Conservation (phyloP, 2,329 filamentous ascomycete species). For the Venturia carpophila region DNA sequence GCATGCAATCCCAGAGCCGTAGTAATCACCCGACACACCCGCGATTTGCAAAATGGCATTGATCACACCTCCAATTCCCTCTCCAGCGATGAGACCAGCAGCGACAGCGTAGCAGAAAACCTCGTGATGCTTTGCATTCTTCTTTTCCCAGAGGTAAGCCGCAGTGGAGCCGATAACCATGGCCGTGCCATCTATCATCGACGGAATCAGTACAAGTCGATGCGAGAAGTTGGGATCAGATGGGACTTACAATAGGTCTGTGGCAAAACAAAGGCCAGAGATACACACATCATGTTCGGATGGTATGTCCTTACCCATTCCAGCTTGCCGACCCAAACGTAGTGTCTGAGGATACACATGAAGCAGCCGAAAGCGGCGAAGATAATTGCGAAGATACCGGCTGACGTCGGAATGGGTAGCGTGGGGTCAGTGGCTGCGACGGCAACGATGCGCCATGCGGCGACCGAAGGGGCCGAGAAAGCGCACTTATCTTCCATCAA, state of each 20-base stretch:
- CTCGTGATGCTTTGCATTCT: constrained; percentile 46
- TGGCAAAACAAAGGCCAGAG: constrained; percentile 51
- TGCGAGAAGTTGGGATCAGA: not conserved
- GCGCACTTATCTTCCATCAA: constrained; percentile 42
- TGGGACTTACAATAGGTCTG: constrained; percentile 29
- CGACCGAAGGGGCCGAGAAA: constrained; percentile 56
- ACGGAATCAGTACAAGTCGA: not conserved
- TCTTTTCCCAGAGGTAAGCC: constrained; percentile 49
- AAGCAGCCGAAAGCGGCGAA: constrained; percentile 45
- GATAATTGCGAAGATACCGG: constrained; percentile 51
- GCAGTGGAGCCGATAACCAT: constrained; percentile 49
- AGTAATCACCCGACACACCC: constrained; percentile 34
- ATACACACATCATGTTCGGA: constrained; percentile 56
- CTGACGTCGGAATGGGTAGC: constrained; percentile 48
- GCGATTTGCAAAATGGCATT: constrained; percentile 47
- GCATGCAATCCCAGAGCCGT: constrained; percentile 35
- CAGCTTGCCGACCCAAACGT: constrained; percentile 44
- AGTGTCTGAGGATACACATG: constrained; percentile 49
- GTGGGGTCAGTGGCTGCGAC: constrained; percentile 51
- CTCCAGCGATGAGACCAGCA: constrained; percentile 54
- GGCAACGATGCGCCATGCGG: constrained; percentile 59
- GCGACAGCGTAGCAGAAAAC: constrained; percentile 53
- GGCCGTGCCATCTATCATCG: constrained; percentile 51
- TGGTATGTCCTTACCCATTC: constrained; percentile 50
- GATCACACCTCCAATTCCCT: constrained; percentile 56